Percentiles rank a stretch among this genome's conserved stretches.
These are phyloP conservation scores for Aspergillus sp. DNA, from an alignment of 2,329 filamentous ascomycete genomes.

Conservation along the genomic window DNA sequence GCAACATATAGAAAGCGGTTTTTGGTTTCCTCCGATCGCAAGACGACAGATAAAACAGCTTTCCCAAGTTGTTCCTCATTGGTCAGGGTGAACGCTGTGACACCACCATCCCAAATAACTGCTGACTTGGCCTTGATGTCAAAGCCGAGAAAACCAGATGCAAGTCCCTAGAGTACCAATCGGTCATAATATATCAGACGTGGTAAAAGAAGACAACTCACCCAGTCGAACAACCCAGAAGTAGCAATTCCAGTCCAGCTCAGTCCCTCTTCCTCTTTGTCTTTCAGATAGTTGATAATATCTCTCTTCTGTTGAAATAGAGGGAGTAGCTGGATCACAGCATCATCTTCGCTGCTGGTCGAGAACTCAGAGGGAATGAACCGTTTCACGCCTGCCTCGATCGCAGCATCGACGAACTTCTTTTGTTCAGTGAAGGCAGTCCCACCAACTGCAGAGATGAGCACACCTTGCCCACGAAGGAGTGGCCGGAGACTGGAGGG, in stretches of 20 bases:
- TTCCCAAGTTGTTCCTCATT: conserved; percentile 56
- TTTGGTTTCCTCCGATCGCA: conserved; percentile 52
- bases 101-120: conserved; percentile 60
- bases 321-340: conserved; percentile 27
- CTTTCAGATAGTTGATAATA: conserved; percentile 55
- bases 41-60: conserved; percentile 55
- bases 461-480: conserved; percentile 33
- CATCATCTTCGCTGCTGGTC: conserved; percentile 27
- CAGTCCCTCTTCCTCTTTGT: conserved; percentile 50
- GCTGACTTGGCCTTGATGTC: conserved; percentile 53
- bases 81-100: conserved; percentile 54
- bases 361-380: conserved; percentile 41
- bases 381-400: conserved; percentile 34
- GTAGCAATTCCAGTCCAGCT: conserved; percentile 63
- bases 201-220: conserved; percentile 12
- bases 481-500: conserved; percentile 22
- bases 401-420: conserved; percentile 35
- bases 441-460: conserved; percentile 33
- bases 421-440: conserved; percentile 30
- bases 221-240: conserved; percentile 64
- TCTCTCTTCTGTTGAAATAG: conserved; percentile 30
- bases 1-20: conserved; percentile 62
- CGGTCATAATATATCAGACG: background rate
- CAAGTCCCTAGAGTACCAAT: conserved; percentile 44
- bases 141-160: conserved; percentile 55